Conservation (phyloP, 2,329 filamentous ascomycete genomes). For the Calonectria pteridis region DNA sequence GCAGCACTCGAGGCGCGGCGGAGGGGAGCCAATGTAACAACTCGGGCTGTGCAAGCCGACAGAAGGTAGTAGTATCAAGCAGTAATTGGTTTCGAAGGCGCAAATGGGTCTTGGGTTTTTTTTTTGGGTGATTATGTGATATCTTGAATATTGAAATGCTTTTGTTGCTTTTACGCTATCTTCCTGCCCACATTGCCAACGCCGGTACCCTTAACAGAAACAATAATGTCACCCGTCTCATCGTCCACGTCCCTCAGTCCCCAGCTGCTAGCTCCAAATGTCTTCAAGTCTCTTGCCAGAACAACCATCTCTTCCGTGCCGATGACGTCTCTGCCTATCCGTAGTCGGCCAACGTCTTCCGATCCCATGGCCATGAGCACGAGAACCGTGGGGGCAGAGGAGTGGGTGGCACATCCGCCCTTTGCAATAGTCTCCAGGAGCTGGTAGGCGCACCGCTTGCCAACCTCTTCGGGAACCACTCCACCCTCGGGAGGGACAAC, state of each 20-base stretch:
- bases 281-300: constrained; percentile 85
- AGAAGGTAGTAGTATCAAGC: constrained; percentile 31
- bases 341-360: constrained; percentile 91
- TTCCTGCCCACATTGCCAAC: constrained; percentile 97
- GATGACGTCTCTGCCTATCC: constrained; percentile 84
- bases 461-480: constrained; percentile 89
- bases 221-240: constrained; percentile 79
- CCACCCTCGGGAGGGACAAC: constrained; percentile 82
- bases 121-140: constrained; percentile 16
- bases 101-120: constrained; percentile 1
- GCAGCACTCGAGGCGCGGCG: constrained; percentile 63
- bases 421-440: constrained; percentile 84
- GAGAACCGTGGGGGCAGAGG: constrained; percentile 80
- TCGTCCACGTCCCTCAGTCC: constrained; percentile 81
- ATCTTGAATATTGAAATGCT: constrained; percentile 35
- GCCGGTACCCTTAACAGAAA: constrained; percentile 92
- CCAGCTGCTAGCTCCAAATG: constrained; percentile 93
- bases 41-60: constrained; percentile 35
- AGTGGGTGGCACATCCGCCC: constrained; percentile 83
- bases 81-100: neutral
- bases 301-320: constrained; percentile 84
- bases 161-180: constrained; percentile 66
- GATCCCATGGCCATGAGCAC: constrained; percentile 98
- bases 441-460: constrained; percentile 88
- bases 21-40: constrained; percentile 47